Percentiles rank a stretch among this genome's conserved stretches.
Conservation (phyloP, 257 asterid species). For the Solanum medicagineum region DNA sequence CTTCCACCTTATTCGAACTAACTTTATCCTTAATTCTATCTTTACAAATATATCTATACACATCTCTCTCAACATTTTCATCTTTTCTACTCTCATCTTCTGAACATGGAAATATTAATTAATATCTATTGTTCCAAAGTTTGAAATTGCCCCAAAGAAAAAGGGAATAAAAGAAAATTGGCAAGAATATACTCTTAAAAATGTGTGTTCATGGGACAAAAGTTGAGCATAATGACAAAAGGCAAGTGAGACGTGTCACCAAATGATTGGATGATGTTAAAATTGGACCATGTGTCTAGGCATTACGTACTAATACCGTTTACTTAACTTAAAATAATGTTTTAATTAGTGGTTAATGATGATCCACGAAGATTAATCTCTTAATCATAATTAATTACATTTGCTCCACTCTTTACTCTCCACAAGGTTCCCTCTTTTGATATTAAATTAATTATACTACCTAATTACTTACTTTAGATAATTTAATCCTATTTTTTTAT, state of each 20-base stretch:
- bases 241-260: not conserved
- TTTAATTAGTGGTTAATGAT: not conserved
- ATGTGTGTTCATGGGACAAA: not conserved
- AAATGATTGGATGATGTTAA: not conserved
- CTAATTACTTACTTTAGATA: not conserved
- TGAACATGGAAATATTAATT: not conserved
- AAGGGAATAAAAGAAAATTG: not conserved
- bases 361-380: not conserved
- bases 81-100: not conserved
- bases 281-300: not conserved
- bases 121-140: not conserved
- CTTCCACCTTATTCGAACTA: not conserved
- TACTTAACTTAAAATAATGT: not conserved
- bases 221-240: not conserved
- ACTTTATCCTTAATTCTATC: not conserved
- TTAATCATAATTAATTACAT: not conserved
- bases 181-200: not conserved
- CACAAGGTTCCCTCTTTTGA: not conserved
- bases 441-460: not conserved
- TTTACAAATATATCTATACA: not conserved
- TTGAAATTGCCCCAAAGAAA: not conserved
- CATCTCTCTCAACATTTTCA: not conserved
- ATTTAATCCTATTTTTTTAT: not conserved
- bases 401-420: not conserved
- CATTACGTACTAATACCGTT: not conserved